These are phyloP conservation scores for Parmales sp. DNA, from an alignment of 108 stramenopile species.

Conservation along the genomic window DNA sequence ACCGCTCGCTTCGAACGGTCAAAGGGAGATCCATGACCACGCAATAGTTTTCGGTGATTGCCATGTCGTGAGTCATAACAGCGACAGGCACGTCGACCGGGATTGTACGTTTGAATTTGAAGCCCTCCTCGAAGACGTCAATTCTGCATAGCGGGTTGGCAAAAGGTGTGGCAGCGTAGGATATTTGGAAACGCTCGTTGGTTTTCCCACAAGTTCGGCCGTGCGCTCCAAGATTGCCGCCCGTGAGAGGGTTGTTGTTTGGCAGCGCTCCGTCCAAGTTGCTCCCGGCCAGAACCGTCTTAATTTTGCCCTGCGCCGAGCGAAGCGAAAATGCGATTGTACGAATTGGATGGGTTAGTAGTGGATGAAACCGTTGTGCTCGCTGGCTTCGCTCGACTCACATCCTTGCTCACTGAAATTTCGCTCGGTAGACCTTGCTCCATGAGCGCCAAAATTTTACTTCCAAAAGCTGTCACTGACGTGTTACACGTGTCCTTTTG, in stretches of 20 bases:
- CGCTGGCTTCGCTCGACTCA: too few relatives aligned
- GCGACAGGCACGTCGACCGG: slow-evolving; percentile 17
- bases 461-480: slow-evolving; percentile 17
- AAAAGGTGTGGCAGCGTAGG: slow-evolving; percentile 19
- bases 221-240: slow-evolving; percentile 32
- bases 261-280: slow-evolving; percentile 31
- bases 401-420: slow-evolving; percentile 18
- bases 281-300: slow-evolving; percentile 13
- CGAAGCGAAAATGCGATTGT: too few relatives aligned
- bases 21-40: slow-evolving; percentile 36
- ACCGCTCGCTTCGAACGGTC: slow-evolving; percentile 25
- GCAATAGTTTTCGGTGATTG: slow-evolving; percentile 25
- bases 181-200: slow-evolving; percentile 26
- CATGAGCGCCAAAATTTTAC: slow-evolving; percentile 26
- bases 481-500: slow-evolving; percentile 42
- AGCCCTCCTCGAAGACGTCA: slow-evolving; percentile 20
- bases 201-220: slow-evolving; percentile 23
- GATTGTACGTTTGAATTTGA: slow-evolving; percentile 1
- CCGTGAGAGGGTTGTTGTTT: slow-evolving; percentile 18
- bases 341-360: too few relatives aligned
- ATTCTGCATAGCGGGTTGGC: slow-evolving; percentile 19
- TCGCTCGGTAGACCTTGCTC: slow-evolving; percentile 33
- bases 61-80: slow-evolving; percentile 30
- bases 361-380: too few relatives aligned
- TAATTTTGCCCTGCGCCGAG: slow-evolving; percentile 16